Evolutionary conservation across 805 yeast species (phyloP).

Genomic region (Yarrowia porcina): DNA sequence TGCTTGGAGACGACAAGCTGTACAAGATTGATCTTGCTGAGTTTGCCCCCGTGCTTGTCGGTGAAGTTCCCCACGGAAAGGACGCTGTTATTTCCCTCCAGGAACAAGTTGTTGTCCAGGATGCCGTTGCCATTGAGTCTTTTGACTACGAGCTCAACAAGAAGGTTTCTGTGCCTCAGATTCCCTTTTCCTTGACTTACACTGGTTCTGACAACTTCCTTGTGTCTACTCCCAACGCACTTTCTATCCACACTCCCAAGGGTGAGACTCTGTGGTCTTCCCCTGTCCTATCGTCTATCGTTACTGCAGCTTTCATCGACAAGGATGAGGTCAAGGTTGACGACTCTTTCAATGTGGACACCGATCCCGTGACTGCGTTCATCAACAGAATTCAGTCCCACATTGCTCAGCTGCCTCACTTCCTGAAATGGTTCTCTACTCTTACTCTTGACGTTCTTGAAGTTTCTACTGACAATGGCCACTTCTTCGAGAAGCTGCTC

Average conservation of each 20-base stretch:
- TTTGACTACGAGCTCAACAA: background rate
- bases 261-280: constrained; percentile 1
- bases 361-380: constrained; percentile 34
- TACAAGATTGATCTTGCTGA: constrained; percentile 22
- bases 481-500: constrained; percentile 39
- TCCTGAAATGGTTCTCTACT: constrained; percentile 1
- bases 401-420: constrained; percentile 29
- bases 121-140: background rate
- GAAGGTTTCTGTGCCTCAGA: background rate
- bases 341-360: constrained; percentile 35
- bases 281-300: constrained; percentile 1
- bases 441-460: background rate
- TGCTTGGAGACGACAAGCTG: constrained; percentile 18
- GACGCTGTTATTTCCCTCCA: constrained; percentile 1
- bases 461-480: constrained; percentile 28
- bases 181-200: background rate
- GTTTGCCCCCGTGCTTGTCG: constrained; percentile 9
- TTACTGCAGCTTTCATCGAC: constrained; percentile 9
- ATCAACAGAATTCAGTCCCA: constrained; percentile 35
- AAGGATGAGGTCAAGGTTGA: constrained; percentile 27
- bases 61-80: background rate
- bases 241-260: constrained; percentile 1
- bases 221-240: background rate
- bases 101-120: constrained; percentile 6
- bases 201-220: background rate